phyloP scores from a whole-genome alignment of 2,329 filamentous ascomycete species.

The Alternaria infectoria region DNA sequence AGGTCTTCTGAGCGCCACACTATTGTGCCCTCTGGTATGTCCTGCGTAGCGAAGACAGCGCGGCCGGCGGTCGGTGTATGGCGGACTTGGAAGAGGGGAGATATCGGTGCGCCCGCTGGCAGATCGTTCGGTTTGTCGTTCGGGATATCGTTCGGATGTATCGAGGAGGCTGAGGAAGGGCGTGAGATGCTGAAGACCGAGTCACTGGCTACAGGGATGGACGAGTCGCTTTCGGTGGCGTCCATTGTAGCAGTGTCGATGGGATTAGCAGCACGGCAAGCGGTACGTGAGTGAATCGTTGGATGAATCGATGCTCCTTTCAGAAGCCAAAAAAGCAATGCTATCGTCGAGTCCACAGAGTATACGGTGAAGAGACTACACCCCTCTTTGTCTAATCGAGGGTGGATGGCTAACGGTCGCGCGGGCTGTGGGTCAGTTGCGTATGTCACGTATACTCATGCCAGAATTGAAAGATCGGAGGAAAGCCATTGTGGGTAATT shows the following conservation, averaged over 20 bases:
- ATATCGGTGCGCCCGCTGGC: slow-evolving; percentile 34
- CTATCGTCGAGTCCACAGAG: neutral
- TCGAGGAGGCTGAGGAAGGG: slow-evolving; percentile 20
- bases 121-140: slow-evolving; percentile 14
- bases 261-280: slow-evolving; percentile 5
- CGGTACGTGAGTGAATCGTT: neutral
- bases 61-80: slow-evolving; percentile 53
- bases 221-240: slow-evolving; percentile 13
- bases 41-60: slow-evolving; percentile 51
- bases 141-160: slow-evolving; percentile 2
- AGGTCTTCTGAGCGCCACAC: slow-evolving; percentile 49
- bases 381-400: neutral
- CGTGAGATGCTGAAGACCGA: slow-evolving; percentile 21
- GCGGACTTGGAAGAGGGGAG: slow-evolving; percentile 46
- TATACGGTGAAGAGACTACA: neutral
- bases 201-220: slow-evolving; percentile 11
- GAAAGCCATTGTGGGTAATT: slow-evolving; percentile 32
- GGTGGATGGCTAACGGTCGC: slow-evolving; percentile 3
- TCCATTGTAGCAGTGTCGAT: slow-evolving; percentile 12
- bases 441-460: slow-evolving; percentile 42
- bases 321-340: neutral
- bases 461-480: slow-evolving; percentile 31
- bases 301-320: neutral
- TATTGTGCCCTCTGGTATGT: slow-evolving; percentile 44
- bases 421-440: slow-evolving; percentile 30